Base-by-base conservation (phyloP, 2,329 filamentous ascomycete species). In the Paramyrothecium roridum region DNA sequence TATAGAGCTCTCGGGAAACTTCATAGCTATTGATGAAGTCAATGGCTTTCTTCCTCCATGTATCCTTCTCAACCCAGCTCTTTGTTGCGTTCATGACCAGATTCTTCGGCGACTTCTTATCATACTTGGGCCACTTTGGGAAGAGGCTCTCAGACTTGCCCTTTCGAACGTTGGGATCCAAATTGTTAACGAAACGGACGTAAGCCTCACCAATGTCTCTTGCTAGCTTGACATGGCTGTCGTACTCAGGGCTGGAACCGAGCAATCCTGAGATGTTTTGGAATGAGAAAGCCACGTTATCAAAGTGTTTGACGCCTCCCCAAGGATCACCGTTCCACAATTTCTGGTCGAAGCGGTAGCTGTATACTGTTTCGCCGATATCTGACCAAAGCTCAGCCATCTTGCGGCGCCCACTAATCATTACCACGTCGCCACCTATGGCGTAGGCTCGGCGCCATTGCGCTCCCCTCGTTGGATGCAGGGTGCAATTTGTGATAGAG, bases 211-310 rank as follows among this genome's bases (percentile, higher is more conserved):
- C 75, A 17, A 78, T 73, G 7, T 64, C 65, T 40, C 62, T 62
- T 7, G 74, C 72, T 13, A 76, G 58, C 45, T 56, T 56, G 12
- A 56, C 59, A 46, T 78, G 71, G 21, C 63, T 67, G 49, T 78
- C 73, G 33, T 72, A 76, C 51, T 70, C 57, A 1, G 77, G 77
- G 21, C 76, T 70, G 0, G 77, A 73, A 0, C 77, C 77, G n/a
- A 80, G 64, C 22, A 74, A 56, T 0, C 78, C 78, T 1, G 71
- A 73, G 48, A 80, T 78, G 54, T 81, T 80, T 61, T 80, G 76
- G 62, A 81, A 80, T 57, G 72, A 76, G 61, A 77, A 81, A 2
- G 76, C 76, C 1, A 79, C 78, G 50, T 81, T 80, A 60, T 72
- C 70, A 53, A 80, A 80, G 57, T 81, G 79, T 54, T 72, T 72